phyloP scores from a whole-genome alignment of 129 eudicot genomes.

The Tanacetum coccineum region DNA sequence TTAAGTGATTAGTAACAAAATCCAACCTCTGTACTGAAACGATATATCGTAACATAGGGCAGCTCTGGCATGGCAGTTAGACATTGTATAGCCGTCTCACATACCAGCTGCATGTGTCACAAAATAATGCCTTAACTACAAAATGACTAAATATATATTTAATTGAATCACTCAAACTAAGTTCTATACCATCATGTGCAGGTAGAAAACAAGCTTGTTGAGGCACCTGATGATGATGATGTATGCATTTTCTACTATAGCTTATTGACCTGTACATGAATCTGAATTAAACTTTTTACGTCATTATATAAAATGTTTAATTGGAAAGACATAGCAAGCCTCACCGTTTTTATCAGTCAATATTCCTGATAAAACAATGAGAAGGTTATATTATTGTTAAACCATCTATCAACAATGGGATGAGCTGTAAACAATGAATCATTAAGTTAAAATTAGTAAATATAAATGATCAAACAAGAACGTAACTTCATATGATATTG shows the following conservation, averaged over 20 bases:
- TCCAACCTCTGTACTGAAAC: conserved; percentile 65
- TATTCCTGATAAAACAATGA: conserved; percentile 75
- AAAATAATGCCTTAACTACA: conserved; percentile 5
- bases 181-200: conserved; percentile 67
- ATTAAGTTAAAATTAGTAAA: not conserved
- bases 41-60: conserved; percentile 72
- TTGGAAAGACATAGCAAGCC: conserved; percentile 10
- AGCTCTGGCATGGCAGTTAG: conserved; percentile 74
- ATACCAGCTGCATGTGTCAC: conserved; percentile 53
- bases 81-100: conserved; percentile 89
- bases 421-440: conserved; percentile 49
- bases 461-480: not conserved
- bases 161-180: not conserved
- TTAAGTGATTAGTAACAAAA: conserved; percentile 12
- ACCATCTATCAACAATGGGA: conserved; percentile 62
- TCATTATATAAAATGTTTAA: not conserved
- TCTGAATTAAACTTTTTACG: not conserved
- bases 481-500: not conserved
- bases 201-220: conserved; percentile 51
- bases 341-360: conserved; percentile 72
- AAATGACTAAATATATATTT: not conserved
- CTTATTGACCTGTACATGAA: conserved; percentile 53
- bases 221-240: conserved; percentile 48
- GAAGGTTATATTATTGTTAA: conserved; percentile 48
- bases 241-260: conserved; percentile 57